Conservation (phyloP, 2,329 filamentous ascomycete genomes). For the Rhynchosporium secalis region DNA sequence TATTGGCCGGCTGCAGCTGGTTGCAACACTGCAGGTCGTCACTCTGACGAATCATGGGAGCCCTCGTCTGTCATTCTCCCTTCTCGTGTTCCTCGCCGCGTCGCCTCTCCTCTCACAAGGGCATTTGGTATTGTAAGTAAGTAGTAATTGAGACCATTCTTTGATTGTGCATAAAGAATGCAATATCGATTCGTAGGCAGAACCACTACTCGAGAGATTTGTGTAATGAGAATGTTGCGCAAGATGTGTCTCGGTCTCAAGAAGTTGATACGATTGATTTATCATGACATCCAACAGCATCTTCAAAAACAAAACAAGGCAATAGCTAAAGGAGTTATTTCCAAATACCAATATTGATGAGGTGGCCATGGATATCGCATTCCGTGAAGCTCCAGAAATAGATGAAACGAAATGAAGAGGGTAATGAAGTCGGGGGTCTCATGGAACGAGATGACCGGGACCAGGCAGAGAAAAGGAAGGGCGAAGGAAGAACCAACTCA, state of each 20-base stretch:
- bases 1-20: constrained; percentile 10
- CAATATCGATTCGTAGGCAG: not conserved
- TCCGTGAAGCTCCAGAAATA: constrained; percentile 13
- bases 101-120: too few relatives aligned
- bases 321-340: too few relatives aligned
- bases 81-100: not conserved
- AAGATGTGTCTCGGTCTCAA: too few relatives aligned
- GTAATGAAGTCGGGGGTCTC: not conserved
- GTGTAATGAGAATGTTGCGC: too few relatives aligned
- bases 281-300: too few relatives aligned
- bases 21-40: constrained; percentile 27
- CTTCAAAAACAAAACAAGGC: too few relatives aligned
- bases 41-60: constrained; percentile 27
- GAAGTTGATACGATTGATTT: too few relatives aligned
- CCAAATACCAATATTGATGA: too few relatives aligned
- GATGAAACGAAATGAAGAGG: constrained; percentile 11
- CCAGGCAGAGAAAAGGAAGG: not conserved
- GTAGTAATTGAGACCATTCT: too few relatives aligned
- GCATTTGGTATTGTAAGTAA: too few relatives aligned
- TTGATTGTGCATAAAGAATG: not conserved
- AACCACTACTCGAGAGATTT: too few relatives aligned
- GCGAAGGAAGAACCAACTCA: not conserved
- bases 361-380: constrained; percentile 5
- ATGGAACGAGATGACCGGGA: not conserved
- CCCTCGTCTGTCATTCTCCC: not conserved